Conservation (phyloP, 306 rosid species). For the Trifolium subterraneum region DNA sequence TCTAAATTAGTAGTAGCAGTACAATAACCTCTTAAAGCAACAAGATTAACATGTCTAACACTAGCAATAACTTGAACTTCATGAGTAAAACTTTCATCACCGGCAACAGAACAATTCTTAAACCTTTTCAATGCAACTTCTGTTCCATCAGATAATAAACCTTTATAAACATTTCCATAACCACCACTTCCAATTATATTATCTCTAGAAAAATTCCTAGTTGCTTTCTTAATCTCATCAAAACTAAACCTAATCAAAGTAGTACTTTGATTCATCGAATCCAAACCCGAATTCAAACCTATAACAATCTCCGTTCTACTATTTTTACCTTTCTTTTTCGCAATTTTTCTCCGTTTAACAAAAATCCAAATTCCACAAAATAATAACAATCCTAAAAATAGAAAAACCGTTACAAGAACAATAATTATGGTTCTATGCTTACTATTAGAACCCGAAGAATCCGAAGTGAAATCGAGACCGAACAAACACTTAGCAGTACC, state of each 20-base stretch:
- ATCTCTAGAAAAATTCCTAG: constrained; percentile 76
- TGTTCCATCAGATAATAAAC: constrained; percentile 64
- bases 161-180: constrained; percentile 92
- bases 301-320: constrained; percentile 39
- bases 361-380: constrained; percentile 50
- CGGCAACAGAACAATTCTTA: constrained; percentile 90
- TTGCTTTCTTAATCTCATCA: constrained; percentile 75
- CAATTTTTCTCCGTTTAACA: constrained; percentile 28
- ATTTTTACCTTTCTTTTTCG: constrained; percentile 15
- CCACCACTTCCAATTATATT: constrained; percentile 87
- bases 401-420: constrained; percentile 47
- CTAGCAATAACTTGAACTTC: constrained; percentile 96
- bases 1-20: constrained; percentile 78
- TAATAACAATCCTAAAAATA: constrained; percentile 37
- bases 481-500: constrained; percentile 75
- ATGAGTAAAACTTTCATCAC: constrained; percentile 77
- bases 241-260: constrained; percentile 71
- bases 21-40: constrained; percentile 85
- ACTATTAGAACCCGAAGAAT: constrained; percentile 24
- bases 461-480: constrained; percentile 38
- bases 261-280: constrained; percentile 71
- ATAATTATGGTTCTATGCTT: constrained; percentile 39
- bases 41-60: constrained; percentile 88
- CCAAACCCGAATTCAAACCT: constrained; percentile 59
- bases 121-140: constrained; percentile 92